Evolutionary conservation across 202 grass and related monocot genomes (phyloP).

Genomic region (Setaria italica): DNA sequence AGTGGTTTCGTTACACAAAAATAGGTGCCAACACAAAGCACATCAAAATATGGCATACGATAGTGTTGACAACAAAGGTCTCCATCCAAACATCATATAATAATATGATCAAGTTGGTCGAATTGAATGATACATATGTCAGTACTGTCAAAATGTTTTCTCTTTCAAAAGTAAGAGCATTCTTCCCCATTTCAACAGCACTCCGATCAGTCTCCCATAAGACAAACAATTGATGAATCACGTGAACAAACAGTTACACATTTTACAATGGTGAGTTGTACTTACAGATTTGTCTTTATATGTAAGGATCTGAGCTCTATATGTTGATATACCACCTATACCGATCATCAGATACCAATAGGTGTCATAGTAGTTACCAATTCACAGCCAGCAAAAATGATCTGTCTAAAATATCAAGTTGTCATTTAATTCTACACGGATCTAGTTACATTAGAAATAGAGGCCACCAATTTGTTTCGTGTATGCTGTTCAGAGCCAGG

Average conservation of each 20-base stretch:
- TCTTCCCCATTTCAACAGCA: neutral
- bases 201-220: conserved; percentile 37
- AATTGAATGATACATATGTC: conserved; percentile 9
- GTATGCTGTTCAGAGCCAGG: conserved; percentile 63
- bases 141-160: neutral
- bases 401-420: conserved; percentile 30
- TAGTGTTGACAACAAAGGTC: neutral
- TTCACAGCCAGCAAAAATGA: conserved; percentile 25
- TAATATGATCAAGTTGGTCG: neutral
- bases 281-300: conserved; percentile 38
- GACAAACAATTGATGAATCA: conserved; percentile 27
- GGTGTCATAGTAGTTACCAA: conserved; percentile 28
- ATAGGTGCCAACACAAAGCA: neutral
- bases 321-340: conserved; percentile 43
- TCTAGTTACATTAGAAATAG: conserved; percentile 56
- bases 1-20: neutral
- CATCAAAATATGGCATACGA: neutral
- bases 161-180: neutral
- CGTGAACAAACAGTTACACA: conserved; percentile 31
- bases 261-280: conserved; percentile 46
- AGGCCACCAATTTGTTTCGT: conserved; percentile 61
- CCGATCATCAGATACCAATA: conserved; percentile 1
- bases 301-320: conserved; percentile 41
- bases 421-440: conserved; percentile 16
- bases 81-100: neutral